These are phyloP conservation scores for Auricularia cornea DNA, from an alignment of 768 basidiomycete genomes.

Conservation along the genomic window DNA sequence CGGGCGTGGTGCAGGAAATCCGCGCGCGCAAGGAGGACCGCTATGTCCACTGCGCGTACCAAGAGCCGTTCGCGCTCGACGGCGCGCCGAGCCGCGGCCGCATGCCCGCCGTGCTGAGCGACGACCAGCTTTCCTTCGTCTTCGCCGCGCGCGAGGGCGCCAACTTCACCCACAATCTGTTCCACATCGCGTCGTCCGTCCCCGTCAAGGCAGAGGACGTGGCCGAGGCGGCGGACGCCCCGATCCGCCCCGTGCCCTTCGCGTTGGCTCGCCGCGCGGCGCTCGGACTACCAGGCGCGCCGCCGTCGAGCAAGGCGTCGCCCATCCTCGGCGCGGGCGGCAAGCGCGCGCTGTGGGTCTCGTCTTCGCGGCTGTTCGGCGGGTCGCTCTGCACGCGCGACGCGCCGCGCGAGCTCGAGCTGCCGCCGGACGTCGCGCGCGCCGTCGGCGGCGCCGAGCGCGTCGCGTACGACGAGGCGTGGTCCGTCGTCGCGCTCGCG, in stretches of 20 bases:
- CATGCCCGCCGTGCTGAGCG: slow-evolving; percentile 44
- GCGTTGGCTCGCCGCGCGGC: too few species aligned
- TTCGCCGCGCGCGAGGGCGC: slow-evolving; percentile 11
- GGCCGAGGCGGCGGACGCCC: too few species aligned
- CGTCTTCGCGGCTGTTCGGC: not conserved
- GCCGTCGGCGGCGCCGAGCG: not conserved
- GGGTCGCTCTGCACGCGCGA: not conserved
- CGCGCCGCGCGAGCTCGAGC: not conserved
- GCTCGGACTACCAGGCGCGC: too few species aligned
- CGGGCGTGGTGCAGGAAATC: not conserved
- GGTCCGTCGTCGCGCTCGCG: not conserved
- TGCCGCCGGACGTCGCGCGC: not conserved
- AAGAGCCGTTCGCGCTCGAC: not conserved
- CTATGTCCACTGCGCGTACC: not conserved
- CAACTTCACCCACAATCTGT: too few species aligned
- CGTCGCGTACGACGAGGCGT: not conserved
- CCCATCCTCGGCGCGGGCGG: too few species aligned
- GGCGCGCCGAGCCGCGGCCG: slow-evolving; percentile 35
- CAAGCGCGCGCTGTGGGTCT: not conserved
- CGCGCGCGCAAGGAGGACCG: not conserved
- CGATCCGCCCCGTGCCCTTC: too few species aligned
- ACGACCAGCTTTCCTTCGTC: slow-evolving; percentile 45
- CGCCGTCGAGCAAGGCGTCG: too few species aligned
- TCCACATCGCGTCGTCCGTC: too few species aligned
- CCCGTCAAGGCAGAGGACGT: too few species aligned